phyloP scores from a whole-genome alignment of 176 grass and related monocot genomes.

The Miscanthus lutarioriparius region DNA sequence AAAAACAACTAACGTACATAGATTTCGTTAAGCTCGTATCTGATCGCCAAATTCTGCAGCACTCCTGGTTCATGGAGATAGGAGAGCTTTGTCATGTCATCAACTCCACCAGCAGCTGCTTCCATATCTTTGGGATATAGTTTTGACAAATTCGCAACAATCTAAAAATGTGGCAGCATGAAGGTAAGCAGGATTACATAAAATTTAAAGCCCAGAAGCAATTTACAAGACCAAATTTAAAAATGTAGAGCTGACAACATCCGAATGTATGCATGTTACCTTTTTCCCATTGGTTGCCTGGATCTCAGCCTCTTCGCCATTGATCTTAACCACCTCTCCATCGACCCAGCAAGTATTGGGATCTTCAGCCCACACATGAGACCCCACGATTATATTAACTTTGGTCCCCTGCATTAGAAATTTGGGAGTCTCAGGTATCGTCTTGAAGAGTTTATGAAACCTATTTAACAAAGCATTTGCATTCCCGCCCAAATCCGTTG shows the following conservation, averaged over 20 bases:
- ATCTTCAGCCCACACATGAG: constrained; percentile 94
- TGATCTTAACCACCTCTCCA: constrained; percentile 93
- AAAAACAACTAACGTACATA: constrained; percentile 57
- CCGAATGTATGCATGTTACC: constrained; percentile 37
- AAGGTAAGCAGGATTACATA: not conserved
- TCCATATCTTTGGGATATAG: constrained; percentile 99
- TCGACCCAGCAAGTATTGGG: constrained; percentile 66
- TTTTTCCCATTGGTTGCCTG: constrained; percentile 72
- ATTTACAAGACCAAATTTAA: not conserved
- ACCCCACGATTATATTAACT: constrained; percentile 96
- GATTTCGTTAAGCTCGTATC: constrained; percentile 99
- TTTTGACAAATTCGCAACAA: constrained; percentile 72
- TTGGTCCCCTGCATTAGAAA: constrained; percentile 73
- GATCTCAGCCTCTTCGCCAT: constrained; percentile 71
- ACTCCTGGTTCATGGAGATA: constrained; percentile 99
- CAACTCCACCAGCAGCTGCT: constrained; percentile 88
- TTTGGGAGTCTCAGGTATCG: not conserved
- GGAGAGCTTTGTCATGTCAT: constrained; percentile 99
- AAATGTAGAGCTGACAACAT: not conserved
- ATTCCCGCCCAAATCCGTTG: not conserved
- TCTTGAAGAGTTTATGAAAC: not conserved
- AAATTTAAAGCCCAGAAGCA: not conserved
- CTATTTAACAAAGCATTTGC: not conserved
- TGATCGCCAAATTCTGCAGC: constrained; percentile 75
- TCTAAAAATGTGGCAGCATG: constrained; percentile 45